These are phyloP conservation scores for Penicillium arizonense DNA, from an alignment of 495 filamentous ascomycete species.

Conservation along the genomic window DNA sequence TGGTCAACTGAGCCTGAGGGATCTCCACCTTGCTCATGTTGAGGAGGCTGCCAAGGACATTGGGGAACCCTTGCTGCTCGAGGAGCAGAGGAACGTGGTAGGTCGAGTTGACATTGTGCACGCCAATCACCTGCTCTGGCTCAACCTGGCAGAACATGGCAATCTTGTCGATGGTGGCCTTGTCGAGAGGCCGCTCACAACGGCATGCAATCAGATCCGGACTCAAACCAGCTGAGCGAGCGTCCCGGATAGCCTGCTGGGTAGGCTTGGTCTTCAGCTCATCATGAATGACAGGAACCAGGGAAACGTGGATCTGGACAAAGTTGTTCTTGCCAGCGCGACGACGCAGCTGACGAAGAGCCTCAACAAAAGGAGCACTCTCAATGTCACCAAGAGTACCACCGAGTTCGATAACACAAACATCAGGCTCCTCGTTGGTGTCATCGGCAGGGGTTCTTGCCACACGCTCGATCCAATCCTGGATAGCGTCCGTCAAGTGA, in stretches of 20 bases:
- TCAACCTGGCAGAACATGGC: conserved; percentile 84
- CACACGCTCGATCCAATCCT: conserved; percentile 90
- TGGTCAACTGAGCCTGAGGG: conserved; percentile 13
- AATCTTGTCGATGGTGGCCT: conserved; percentile 80
- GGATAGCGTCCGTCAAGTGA: conserved; percentile 85
- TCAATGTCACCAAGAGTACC: conserved; percentile 92
- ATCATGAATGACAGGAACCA: conserved; percentile 33
- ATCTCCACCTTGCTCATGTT: conserved; percentile 38
- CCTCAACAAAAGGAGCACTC: conserved; percentile 85
- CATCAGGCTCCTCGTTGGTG: conserved; percentile 75
- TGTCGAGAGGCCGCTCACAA: conserved; percentile 70
- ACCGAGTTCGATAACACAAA: conserved; percentile 79
- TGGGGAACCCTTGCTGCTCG: conserved; percentile 70
- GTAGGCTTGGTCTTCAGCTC: conserved; percentile 99
- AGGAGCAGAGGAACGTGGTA: conserved; percentile 94
- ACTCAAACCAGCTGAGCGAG: conserved; percentile 75
- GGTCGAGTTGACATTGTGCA: conserved; percentile 80
- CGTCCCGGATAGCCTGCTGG: conserved; percentile 80
- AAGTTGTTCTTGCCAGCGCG: conserved; percentile 78
- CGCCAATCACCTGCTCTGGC: conserved; percentile 74
- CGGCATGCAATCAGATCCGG: conserved; percentile 95
- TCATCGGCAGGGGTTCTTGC: conserved; percentile 86
- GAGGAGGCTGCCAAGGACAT: conserved; percentile 47
- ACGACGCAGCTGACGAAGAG: conserved; percentile 71
- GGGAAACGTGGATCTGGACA: conserved; percentile 59